Percentiles rank a stretch among this genome's conserved stretches.
These are phyloP conservation scores for Silene coronaria DNA, from an alignment of 179 eudicot genomes.

Conservation along the genomic window DNA sequence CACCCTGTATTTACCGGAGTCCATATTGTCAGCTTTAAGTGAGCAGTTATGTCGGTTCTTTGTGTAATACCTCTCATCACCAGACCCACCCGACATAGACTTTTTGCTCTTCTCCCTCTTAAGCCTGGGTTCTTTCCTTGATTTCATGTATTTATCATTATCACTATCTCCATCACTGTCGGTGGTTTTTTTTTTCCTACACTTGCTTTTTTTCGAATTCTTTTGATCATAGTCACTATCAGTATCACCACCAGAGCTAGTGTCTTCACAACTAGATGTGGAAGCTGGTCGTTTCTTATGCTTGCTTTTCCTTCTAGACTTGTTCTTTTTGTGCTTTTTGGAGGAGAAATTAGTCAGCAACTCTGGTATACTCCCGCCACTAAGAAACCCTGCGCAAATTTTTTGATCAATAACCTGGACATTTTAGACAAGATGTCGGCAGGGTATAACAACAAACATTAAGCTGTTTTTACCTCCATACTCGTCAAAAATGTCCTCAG, in stretches of 20 bases:
- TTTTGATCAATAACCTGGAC: background rate
- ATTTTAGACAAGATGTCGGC: background rate
- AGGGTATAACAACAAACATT: background rate
- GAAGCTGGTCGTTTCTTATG: slow-evolving; percentile 34
- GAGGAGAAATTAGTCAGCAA: slow-evolving; percentile 55
- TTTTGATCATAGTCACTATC: slow-evolving; percentile 26
- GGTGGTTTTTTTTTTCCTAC: slow-evolving; percentile 22
- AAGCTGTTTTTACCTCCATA: slow-evolving; percentile 65
- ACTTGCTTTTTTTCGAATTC: slow-evolving; percentile 32
- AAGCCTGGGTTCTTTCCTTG: slow-evolving; percentile 26
- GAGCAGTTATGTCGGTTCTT: slow-evolving; percentile 25
- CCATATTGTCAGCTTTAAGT: slow-evolving; percentile 14
- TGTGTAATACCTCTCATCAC: slow-evolving; percentile 26
- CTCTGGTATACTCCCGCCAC: slow-evolving; percentile 57
- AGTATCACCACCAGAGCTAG: slow-evolving; percentile 15
- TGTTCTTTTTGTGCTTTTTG: slow-evolving; percentile 43
- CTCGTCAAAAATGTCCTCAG: slow-evolving; percentile 94
- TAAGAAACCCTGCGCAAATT: slow-evolving; percentile 63
- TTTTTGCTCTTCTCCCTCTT: slow-evolving; percentile 19
- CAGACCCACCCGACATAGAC: slow-evolving; percentile 27
- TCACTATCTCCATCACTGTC: slow-evolving; percentile 21
- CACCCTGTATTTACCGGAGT: slow-evolving; percentile 8
- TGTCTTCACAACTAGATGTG: slow-evolving; percentile 20
- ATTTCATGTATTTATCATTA: slow-evolving; percentile 24
- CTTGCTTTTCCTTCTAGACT: slow-evolving; percentile 43